Evolutionary conservation across 257 asterid species (phyloP), one percentile per base, ranked within the genome.

Genomic region (Jacaranda copaia): DNA sequence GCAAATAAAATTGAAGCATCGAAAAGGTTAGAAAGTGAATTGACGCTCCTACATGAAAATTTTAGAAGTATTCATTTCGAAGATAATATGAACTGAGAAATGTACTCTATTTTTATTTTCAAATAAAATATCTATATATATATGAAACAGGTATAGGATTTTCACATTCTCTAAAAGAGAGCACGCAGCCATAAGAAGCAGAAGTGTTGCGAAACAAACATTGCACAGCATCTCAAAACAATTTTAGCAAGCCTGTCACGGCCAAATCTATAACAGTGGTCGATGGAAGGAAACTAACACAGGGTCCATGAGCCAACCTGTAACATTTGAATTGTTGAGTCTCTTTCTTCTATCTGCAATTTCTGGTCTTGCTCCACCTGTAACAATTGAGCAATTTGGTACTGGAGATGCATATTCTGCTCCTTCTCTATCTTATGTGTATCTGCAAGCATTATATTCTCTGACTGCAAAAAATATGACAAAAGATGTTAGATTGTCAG

Each of bases 331-430:
- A 93, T 88, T 52, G 95, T 78, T 59, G 97, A 91, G 71, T 93
- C 96, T 61, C 87, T 87, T 76, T 91, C 88, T 76, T 90, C 94
- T 53, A 89, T 87, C 85, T 89, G 90, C 85, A 90, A 56, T 76
- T 93, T 95, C 75, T 88, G 93, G 36, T 88, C 96, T 81, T 93
- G 96, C 78, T 95, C 99, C 78, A 79, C 87, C 80, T 89, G 97
- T 76, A 88, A 84, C 40, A 93, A 73, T 77, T 90, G 97, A 76
- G 97, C 81, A 72, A 95, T 84, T 84, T 95, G 99, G 84, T 82
- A 89, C 74, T 91, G 90, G 12, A 89, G 86, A 60, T 90, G 92
- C 66, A 86, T 75, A 79, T 93, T 93, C 86, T 96, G 97, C 51
- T 93, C 98, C 89, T 91, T 92, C 90, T 96, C 99, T 84, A 86